A percentile compares a stretch with the other conserved stretches of the same genome.
phyloP scores from a whole-genome alignment of 169 alveolate species.

The Eimeria praecox region DNA sequence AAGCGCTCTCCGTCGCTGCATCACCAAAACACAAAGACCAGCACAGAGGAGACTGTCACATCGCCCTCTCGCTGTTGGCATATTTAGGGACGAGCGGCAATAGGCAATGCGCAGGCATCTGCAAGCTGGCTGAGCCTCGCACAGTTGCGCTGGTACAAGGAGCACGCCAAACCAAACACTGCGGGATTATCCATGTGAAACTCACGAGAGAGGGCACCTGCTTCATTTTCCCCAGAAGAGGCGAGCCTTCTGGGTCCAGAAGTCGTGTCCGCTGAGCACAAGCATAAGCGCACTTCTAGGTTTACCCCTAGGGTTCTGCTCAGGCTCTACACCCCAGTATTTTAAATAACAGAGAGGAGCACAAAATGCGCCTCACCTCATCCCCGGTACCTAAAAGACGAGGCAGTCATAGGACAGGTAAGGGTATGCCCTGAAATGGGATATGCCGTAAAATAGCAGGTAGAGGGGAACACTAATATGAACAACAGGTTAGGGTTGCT shows the following conservation, averaged over 20 bases:
- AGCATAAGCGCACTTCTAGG: background rate
- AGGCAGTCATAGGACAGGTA: background rate
- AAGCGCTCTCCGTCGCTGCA: constrained; percentile 30
- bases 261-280: constrained; percentile 1
- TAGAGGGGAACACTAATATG: background rate
- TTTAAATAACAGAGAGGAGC: background rate
- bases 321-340: background rate
- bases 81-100: no score
- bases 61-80: background rate
- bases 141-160: background rate
- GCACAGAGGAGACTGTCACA: background rate
- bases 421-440: background rate
- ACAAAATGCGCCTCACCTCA: background rate
- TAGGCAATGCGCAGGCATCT: background rate
- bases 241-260: background rate
- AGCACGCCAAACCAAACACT: background rate
- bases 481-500: background rate
- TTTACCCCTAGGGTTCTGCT: background rate
- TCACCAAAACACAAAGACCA: background rate
- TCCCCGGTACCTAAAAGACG: background rate
- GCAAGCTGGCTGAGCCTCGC: background rate
- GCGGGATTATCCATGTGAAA: background rate
- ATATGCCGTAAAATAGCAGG: background rate
- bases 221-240: background rate
- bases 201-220: background rate